Percentiles rank a stretch among this genome's conserved stretches.
Conservation (phyloP, 148 eudicot genomes). For the Pouteria glomerata region DNA sequence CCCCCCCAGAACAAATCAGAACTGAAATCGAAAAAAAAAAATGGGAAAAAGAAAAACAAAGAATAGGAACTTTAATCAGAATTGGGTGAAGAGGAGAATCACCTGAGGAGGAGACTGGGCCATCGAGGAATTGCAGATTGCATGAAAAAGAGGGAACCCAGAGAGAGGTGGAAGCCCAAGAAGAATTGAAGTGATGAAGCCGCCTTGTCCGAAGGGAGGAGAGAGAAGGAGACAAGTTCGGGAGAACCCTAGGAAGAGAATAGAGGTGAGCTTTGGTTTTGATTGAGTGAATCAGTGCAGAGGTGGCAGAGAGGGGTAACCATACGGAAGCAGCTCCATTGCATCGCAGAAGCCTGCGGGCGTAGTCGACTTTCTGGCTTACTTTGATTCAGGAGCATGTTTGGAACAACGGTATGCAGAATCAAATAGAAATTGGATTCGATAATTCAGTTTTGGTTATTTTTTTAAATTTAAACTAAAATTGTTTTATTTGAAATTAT, state of each 20-base stretch:
- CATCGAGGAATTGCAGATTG: conserved; percentile 11
- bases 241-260: not conserved
- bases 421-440: too few relatives aligned
- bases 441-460: too few relatives aligned
- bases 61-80: not conserved
- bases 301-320: not conserved
- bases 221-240: not conserved
- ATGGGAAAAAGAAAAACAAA: not conserved
- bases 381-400: too few relatives aligned
- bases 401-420: too few relatives aligned
- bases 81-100: not conserved
- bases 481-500: too few relatives aligned
- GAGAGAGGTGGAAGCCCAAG: not conserved
- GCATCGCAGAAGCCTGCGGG: too few relatives aligned
- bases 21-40: not conserved
- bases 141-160: not conserved
- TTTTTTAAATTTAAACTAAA: too few relatives aligned
- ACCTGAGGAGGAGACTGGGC: conserved; percentile 15
- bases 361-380: too few relatives aligned
- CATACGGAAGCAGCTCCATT: not conserved
- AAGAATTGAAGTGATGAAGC: not conserved
- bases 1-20: not conserved
- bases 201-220: not conserved
- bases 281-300: not conserved
- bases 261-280: not conserved